These are phyloP conservation scores for Globisporangium echinulatum DNA, from an alignment of 352 stramenopile species.

Conservation along the genomic window DNA sequence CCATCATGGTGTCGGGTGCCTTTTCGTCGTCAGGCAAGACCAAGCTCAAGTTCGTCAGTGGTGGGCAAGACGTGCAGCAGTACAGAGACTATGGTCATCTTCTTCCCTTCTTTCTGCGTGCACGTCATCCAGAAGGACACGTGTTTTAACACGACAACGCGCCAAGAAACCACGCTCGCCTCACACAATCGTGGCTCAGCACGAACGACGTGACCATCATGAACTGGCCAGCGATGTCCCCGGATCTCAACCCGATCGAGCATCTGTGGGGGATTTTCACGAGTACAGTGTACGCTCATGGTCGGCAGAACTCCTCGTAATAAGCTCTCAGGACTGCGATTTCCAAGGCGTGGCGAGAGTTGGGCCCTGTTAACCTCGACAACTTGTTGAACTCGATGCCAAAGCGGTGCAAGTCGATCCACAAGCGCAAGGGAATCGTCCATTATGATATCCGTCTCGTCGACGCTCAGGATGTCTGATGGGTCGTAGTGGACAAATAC, in stretches of 20 bases:
- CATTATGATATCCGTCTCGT: too few species aligned
- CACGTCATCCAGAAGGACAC: background rate
- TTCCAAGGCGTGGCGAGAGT: background rate
- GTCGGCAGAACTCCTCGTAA: background rate
- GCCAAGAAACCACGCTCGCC: background rate
- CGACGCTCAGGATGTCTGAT: too few species aligned
- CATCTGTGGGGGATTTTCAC: background rate
- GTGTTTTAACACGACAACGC: slow-evolving; percentile 4
- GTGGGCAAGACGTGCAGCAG: background rate
- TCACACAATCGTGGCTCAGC: slow-evolving; percentile 1
- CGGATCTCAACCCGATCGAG: slow-evolving; percentile 3
- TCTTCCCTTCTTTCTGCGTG: background rate
- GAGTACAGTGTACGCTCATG: background rate
- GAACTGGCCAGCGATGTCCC: background rate
- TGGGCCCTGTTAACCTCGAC: background rate
- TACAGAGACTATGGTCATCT: background rate
- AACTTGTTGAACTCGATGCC: background rate
- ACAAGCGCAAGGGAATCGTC: background rate
- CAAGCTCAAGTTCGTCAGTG: too few species aligned
- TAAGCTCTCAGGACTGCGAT: background rate
- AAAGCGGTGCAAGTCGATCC: background rate
- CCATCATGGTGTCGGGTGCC: too few species aligned
- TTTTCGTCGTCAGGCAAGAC: too few species aligned
- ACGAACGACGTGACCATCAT: background rate
- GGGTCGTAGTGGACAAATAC: too few species aligned